Evolutionary conservation across 202 grass and related monocot species (phyloP).

Genomic region (Elaeis oleifera): DNA sequence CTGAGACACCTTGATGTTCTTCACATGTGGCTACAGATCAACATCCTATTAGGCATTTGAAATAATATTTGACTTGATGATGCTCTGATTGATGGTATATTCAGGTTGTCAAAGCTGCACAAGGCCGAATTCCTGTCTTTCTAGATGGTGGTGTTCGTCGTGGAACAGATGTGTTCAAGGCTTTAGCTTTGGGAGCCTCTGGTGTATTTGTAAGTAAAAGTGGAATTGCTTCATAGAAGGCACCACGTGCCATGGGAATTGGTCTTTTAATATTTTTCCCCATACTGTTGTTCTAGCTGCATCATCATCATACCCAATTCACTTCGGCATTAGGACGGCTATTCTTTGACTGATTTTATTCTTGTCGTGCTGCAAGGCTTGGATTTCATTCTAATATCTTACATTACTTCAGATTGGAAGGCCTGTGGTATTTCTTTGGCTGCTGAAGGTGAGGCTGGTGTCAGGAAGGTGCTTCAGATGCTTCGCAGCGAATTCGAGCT

Average conservation of each 20-base stretch:
- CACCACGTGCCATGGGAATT: too few species aligned
- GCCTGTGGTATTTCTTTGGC: slow-evolving; percentile 80
- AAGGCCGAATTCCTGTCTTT: slow-evolving; percentile 71
- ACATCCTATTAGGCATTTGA: too few species aligned
- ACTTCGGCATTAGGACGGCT: too few species aligned
- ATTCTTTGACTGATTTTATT: too few species aligned
- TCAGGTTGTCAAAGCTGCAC: slow-evolving; percentile 66
- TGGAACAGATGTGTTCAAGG: slow-evolving; percentile 96
- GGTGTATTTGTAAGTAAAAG: slow-evolving; percentile 66
- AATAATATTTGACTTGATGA: too few species aligned
- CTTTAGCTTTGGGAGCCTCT: slow-evolving; percentile 75
- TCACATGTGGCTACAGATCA: too few species aligned
- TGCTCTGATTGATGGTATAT: neutral
- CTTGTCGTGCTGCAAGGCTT: too few species aligned
- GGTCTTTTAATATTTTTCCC: too few species aligned
- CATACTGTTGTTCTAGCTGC: too few species aligned
- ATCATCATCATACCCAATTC: too few species aligned
- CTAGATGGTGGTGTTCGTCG: slow-evolving; percentile 89
- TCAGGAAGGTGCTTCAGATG: slow-evolving; percentile 82
- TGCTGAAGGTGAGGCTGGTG: slow-evolving; percentile 77
- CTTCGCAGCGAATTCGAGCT: slow-evolving; percentile 87
- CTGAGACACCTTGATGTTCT: too few species aligned
- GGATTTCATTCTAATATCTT: neutral
- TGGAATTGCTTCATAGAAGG: too few species aligned
- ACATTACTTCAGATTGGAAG: slow-evolving; percentile 51